Conservation (phyloP, 257 asterid genomes). For the Solanum etuberosum region DNA sequence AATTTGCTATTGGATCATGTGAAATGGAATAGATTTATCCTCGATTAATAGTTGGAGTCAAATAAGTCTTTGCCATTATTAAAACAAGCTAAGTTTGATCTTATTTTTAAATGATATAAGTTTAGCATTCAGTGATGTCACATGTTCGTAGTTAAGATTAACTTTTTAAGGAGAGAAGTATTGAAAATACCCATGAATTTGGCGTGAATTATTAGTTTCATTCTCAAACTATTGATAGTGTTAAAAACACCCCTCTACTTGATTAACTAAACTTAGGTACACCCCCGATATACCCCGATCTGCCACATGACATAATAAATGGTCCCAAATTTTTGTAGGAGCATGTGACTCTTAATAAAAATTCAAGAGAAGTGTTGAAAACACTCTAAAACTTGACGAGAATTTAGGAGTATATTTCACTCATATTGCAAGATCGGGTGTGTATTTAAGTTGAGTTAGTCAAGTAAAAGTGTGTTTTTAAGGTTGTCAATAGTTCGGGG, state of each 20-base stretch:
- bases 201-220: fast-evolving
- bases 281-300: fast-evolving
- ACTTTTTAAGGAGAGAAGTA: not conserved
- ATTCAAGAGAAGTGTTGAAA: too few species aligned
- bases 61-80: not conserved
- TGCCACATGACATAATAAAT: not conserved
- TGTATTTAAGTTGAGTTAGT: not conserved
- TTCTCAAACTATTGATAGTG: too few species aligned
- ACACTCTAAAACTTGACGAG: not conserved
- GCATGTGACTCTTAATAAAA: not conserved
- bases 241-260: not conserved
- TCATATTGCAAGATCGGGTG: not conserved
- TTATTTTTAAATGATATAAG: not conserved
- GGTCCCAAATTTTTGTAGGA: not conserved
- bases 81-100: not conserved
- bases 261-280: too few species aligned
- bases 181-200: fast-evolving
- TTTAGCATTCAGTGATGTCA: not conserved
- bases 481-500: fast-evolving
- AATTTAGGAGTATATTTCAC: fast-evolving
- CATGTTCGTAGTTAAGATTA: not conserved
- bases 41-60: not conserved
- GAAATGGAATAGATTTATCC: not conserved
- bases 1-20: not conserved
- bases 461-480: not conserved